Conservation (phyloP, 805 yeast genomes). For the Millerozyma acaciae region DNA sequence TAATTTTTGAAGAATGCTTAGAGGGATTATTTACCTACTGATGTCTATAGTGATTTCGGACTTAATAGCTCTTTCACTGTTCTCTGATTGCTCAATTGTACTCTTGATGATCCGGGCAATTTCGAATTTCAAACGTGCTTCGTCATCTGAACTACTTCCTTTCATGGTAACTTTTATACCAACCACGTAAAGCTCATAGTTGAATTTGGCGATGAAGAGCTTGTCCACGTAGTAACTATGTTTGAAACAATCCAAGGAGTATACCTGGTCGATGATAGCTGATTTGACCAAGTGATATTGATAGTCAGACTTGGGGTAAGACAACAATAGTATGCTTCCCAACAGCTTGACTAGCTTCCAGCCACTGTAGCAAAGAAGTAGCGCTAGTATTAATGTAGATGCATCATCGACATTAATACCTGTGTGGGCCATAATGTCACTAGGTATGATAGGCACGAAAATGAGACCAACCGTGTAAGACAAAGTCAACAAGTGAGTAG, state of each 20-base stretch:
- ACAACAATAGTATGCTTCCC: constrained; percentile 50
- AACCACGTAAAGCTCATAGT: constrained; percentile 55
- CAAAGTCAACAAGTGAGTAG: constrained; percentile 46
- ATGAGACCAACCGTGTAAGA: constrained; percentile 37
- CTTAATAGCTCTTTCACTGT: constrained; percentile 11
- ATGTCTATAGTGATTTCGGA: constrained; percentile 38
- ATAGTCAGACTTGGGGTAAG: constrained; percentile 46
- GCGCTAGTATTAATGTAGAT: constrained; percentile 44
- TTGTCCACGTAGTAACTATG: constrained; percentile 44
- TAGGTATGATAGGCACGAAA: constrained; percentile 38
- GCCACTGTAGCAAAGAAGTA: constrained; percentile 44
- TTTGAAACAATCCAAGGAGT: constrained; percentile 49
- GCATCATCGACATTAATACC: constrained; percentile 41
- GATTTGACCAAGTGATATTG: constrained; percentile 34
- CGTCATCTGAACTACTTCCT: constrained; percentile 75
- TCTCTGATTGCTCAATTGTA: constrained; percentile 23
- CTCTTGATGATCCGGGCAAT: constrained; percentile 39
- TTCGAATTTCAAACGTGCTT: constrained; percentile 51
- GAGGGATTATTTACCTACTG: constrained; percentile 11
- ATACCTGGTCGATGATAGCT: constrained; percentile 43
- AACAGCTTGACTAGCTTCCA: constrained; percentile 50
- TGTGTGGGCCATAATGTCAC: constrained; percentile 20
- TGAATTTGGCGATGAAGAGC: constrained; percentile 58
- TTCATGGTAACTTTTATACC: constrained; percentile 53
- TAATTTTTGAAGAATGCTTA: background rate